These are phyloP conservation scores for Vitis hybrid DNA, from an alignment of 177 flowering plant species.

Conservation along the genomic window DNA sequence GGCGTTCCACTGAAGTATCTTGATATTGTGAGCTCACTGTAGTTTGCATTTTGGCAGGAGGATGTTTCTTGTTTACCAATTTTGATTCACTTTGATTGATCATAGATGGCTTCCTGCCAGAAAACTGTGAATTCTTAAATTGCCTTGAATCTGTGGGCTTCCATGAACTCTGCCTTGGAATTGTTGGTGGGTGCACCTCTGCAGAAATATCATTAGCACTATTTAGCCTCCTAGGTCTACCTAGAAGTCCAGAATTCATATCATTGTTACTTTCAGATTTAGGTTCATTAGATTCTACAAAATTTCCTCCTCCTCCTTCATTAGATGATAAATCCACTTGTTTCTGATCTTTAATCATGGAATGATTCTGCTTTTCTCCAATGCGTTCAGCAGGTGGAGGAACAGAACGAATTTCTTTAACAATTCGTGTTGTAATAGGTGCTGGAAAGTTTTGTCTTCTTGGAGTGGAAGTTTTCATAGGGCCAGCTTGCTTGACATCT, in stretches of 20 bases:
- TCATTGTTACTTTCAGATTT: conserved; percentile 73
- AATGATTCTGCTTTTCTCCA: conserved; percentile 59
- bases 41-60: conserved; percentile 60
- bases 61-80: conserved; percentile 55
- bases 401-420: conserved; percentile 54
- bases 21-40: conserved; percentile 40
- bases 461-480: conserved; percentile 73
- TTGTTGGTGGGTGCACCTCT: conserved; percentile 43
- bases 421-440: conserved; percentile 51
- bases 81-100: conserved; percentile 56
- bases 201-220: conserved; percentile 43
- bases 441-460: conserved; percentile 61
- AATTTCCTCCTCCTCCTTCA: conserved; percentile 44
- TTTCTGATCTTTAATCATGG: conserved; percentile 52
- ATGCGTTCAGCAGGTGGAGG: conserved; percentile 44
- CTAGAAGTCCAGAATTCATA: conserved; percentile 38
- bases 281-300: conserved; percentile 48
- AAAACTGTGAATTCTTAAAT: conserved; percentile 40
- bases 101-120: conserved; percentile 39
- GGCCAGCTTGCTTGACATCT: conserved; percentile 88
- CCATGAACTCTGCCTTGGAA: conserved; percentile 71
- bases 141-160: conserved; percentile 59
- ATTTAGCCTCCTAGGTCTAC: conserved; percentile 49
- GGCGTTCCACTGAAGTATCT: conserved; percentile 95
- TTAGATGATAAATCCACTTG: conserved; percentile 41